phyloP scores from a whole-genome alignment of 2,329 filamentous ascomycete genomes.

The Cladosporium phlei region DNA sequence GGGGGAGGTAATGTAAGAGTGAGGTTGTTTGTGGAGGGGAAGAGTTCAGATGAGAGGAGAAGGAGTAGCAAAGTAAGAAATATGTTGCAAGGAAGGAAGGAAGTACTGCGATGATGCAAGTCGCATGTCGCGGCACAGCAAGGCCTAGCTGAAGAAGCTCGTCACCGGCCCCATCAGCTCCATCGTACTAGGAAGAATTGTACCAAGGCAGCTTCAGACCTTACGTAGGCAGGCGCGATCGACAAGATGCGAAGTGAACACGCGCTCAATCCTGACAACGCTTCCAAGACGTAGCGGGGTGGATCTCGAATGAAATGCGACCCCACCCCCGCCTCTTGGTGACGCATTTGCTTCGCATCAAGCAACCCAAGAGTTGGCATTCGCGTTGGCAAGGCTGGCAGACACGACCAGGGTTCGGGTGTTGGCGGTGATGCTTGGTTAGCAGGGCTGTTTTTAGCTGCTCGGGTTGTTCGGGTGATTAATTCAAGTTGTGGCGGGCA shows the following conservation, averaged over 20 bases:
- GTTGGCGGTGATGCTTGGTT: no score
- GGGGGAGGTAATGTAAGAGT: no score
- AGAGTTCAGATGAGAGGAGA: neutral
- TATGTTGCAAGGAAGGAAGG: neutral
- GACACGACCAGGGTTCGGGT: no score
- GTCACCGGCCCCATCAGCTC: conserved; percentile 7
- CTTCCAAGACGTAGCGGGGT: no score
- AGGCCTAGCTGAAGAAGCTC: neutral
- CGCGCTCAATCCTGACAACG: neutral
- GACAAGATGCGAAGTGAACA: neutral
- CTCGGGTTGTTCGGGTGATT: neutral
- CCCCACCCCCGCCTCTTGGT: no score
- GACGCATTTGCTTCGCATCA: no score
- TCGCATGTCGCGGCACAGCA: neutral
- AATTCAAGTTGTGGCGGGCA: conserved; percentile 3
- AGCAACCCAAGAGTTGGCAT: no score
- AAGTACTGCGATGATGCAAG: neutral
- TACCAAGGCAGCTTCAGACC: no score
- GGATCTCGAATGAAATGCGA: no score
- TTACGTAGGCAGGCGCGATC: conserved; percentile 1
- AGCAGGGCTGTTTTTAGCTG: no score
- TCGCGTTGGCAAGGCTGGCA: no score
- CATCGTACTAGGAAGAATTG: no score
- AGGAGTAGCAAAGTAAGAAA: neutral
- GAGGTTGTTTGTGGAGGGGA: neutral